Conservation (phyloP, 805 yeast genomes). For the Lipomyces mesembrius region DNA sequence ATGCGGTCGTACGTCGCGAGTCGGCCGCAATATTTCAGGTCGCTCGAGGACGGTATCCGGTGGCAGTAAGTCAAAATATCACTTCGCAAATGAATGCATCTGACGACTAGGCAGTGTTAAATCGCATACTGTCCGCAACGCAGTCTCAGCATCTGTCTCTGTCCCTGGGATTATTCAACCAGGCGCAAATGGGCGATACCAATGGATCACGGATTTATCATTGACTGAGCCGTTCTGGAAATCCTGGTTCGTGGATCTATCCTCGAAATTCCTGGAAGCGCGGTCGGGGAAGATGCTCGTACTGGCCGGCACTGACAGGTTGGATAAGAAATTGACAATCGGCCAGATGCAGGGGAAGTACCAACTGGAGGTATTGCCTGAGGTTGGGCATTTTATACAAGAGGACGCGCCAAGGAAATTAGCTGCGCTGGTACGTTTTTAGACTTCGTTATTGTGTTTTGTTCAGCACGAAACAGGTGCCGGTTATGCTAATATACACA, state of each 20-base stretch:
- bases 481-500: not conserved
- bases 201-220: conserved; percentile 69
- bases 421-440: conserved; percentile 46
- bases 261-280: conserved; percentile 55
- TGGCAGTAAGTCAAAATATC: conserved; percentile 62
- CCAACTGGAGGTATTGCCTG: conserved; percentile 81
- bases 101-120: conserved; percentile 44
- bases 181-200: conserved; percentile 37
- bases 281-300: conserved; percentile 71
- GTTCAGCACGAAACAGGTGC: too few relatives aligned
- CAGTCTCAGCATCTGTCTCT: conserved; percentile 70
- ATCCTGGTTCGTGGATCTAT: conserved; percentile 76
- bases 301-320: conserved; percentile 84
- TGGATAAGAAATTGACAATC: conserved; percentile 82
- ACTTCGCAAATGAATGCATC: not conserved
- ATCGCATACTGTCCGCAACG: conserved; percentile 58
- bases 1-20: conserved; percentile 69
- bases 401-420: conserved; percentile 82
- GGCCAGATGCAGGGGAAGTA: conserved; percentile 98
- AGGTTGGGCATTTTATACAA: conserved; percentile 92
- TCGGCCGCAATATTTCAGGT: conserved; percentile 66
- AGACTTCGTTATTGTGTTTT: not conserved
- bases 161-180: conserved; percentile 67
- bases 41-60: conserved; percentile 64
- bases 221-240: conserved; percentile 73